Evolutionary conservation across 2,329 filamentous ascomycete genomes (phyloP), one percentile per base, ranked within the genome.

Genomic region (Penicillium griseofulvum): DNA sequence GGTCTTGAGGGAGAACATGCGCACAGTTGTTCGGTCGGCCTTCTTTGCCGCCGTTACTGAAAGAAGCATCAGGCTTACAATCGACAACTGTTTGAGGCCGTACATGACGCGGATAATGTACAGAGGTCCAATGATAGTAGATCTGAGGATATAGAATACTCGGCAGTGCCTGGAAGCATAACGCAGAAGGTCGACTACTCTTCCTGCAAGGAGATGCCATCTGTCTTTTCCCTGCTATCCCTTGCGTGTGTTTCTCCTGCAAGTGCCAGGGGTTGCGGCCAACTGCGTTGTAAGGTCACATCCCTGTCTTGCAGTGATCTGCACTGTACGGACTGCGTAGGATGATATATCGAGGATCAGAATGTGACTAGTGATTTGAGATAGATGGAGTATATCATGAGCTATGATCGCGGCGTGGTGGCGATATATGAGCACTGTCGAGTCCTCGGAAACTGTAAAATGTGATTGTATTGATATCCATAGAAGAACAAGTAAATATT

Each of bases 11-110:
- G 24, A 14, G 7, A 5, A 36, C 4, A 28, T 29, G 29, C 52
- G 24, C n/a, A 65, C 63, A 24, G 45, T 57, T 1, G 62, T 65
- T 34, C 42, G 55, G 22, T 54, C 49, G 14, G 48, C 16, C 3
- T 57, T 46, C 42, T 62, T 57, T 8, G 50, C 42, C 5, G 62
- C 63, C 10, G 56, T 59, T 9, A 49, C 62, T 3, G 62, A 55
- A 5, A 65, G 47, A 41, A 65, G 49, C 57, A 65, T 55, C n/a
- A 65, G 55, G 59, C 62, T 64, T 52, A 65, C 17, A 19, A 64
- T 29, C 7, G 59, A 54, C 16, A 65, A 50, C 44, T 60, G 56
- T 22, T 63, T 65, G 22, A 65, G 49, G 33, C 57, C 57, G 52
- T 61, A 64, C 63, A 65, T 65, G 45, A 43, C 17, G 34, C 17